Percentiles rank a stretch among this genome's conserved stretches.
Evolutionary conservation across 2,329 filamentous ascomycete genomes (phyloP).

Genomic region (Aspergillus hiratsukae): DNA sequence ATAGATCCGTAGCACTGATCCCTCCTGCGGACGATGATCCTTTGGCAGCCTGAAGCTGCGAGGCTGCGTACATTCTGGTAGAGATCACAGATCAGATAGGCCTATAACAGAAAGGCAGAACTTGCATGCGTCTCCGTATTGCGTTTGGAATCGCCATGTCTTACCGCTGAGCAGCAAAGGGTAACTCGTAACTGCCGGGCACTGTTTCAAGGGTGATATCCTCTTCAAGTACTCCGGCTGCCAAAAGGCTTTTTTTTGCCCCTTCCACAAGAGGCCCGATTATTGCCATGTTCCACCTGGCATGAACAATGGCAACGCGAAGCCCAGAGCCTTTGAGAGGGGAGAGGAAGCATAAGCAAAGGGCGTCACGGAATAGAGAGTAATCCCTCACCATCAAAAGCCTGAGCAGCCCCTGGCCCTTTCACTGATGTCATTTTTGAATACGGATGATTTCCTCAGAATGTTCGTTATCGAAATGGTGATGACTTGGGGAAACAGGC

Average conservation of each 20-base stretch:
- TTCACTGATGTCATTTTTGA: constrained; percentile 52
- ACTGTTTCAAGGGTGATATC: constrained; percentile 89
- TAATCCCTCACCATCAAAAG: constrained; percentile 50
- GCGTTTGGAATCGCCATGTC: constrained; percentile 13
- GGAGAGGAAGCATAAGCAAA: constrained; percentile 9
- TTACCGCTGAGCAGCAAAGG: constrained; percentile 81
- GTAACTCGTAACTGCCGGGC: constrained; percentile 91
- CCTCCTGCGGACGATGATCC: constrained; percentile 37
- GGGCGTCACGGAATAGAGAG: constrained; percentile 1
- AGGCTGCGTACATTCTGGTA: constrained; percentile 72
- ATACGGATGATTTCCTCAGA: not conserved
- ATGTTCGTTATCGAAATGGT: not conserved
- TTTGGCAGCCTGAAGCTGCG: constrained; percentile 73
- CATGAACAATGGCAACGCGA: constrained; percentile 91
- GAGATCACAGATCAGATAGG: not conserved
- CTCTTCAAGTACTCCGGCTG: constrained; percentile 74
- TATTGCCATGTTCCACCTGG: constrained; percentile 87
- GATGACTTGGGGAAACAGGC: not conserved
- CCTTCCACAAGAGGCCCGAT: constrained; percentile 82
- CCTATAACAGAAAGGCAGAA: not conserved
- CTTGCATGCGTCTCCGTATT: not conserved
- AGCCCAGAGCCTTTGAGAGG: constrained; percentile 57
- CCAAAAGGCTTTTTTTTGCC: constrained; percentile 70
- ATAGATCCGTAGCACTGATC: constrained; percentile 51
- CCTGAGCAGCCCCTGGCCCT: constrained; percentile 57